A percentile compares a stretch with the other conserved stretches of the same genome.
phyloP scores from a whole-genome alignment of 495 filamentous ascomycete species.

The Neurospora sp. region DNA sequence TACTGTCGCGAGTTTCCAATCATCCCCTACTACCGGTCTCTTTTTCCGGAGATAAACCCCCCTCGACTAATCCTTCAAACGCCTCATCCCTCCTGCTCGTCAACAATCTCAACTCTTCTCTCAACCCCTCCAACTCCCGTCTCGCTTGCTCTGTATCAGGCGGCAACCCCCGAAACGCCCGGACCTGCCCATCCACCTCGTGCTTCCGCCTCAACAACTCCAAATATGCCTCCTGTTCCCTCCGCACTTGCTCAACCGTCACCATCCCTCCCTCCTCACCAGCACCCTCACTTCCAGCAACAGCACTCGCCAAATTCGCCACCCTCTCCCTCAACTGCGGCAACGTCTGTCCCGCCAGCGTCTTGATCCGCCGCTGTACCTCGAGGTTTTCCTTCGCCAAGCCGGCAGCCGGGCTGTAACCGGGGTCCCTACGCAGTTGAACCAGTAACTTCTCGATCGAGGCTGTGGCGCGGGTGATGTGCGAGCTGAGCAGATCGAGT shows the following conservation, averaged over 20 bases:
- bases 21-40: neutral
- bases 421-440: slow-evolving; percentile 3
- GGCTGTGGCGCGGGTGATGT: slow-evolving; percentile 22
- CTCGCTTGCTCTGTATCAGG: slow-evolving; percentile 57
- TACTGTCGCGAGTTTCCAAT: neutral
- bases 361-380: slow-evolving; percentile 51
- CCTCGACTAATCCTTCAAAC: slow-evolving; percentile 53
- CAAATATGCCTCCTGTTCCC: slow-evolving; percentile 44
- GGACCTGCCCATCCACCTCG: slow-evolving; percentile 47
- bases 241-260: slow-evolving; percentile 37
- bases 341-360: slow-evolving; percentile 42
- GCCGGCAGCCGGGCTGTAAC: slow-evolving; percentile 40
- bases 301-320: slow-evolving; percentile 17
- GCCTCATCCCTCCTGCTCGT: slow-evolving; percentile 53
- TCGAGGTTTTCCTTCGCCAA: slow-evolving; percentile 52
- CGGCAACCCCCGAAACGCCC: slow-evolving; percentile 57
- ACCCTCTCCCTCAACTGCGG: slow-evolving; percentile 40
- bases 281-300: slow-evolving; percentile 43
- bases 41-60: slow-evolving; percentile 30
- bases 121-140: slow-evolving; percentile 52
- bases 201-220: slow-evolving; percentile 40
- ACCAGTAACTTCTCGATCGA: neutral
- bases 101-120: slow-evolving; percentile 48
- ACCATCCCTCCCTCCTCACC: slow-evolving; percentile 29
- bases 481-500: slow-evolving; percentile 28